Evolutionary conservation across 306 rosid species (phyloP).

Genomic region (Notholithocarpus densiflorus): DNA sequence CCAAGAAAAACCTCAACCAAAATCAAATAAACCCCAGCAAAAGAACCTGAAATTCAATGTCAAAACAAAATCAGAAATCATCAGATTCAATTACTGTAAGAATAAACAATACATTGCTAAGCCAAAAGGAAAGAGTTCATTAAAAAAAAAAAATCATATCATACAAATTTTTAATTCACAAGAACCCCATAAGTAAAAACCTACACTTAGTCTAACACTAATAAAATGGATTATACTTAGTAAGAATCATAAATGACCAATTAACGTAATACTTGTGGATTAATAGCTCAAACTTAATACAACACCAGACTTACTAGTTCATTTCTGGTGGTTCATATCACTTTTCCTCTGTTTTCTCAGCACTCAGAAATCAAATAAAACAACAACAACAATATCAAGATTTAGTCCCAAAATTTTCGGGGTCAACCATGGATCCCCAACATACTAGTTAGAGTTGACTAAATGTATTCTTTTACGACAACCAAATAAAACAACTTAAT

Average conservation of each 20-base stretch:
- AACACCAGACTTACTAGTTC: not conserved
- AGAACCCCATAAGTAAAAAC: not conserved
- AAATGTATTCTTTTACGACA: not conserved
- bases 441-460: too few species aligned
- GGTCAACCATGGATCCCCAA: too few species aligned
- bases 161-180: too few species aligned
- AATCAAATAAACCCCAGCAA: not conserved
- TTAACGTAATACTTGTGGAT: not conserved
- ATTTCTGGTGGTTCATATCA: not conserved
- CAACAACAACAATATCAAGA: too few species aligned
- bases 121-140: too few species aligned
- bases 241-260: not conserved
- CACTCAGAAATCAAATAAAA: not conserved
- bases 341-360: not conserved
- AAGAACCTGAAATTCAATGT: not conserved
- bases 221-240: not conserved
- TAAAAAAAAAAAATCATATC: too few species aligned
- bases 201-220: not conserved
- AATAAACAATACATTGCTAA: too few species aligned
- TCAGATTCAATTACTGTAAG: too few species aligned
- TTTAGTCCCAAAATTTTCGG: too few species aligned
- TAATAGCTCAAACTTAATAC: not conserved
- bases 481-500: not conserved
- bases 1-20: not conserved
- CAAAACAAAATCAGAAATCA: too few species aligned